Conservation (phyloP, 768 basidiomycete species). For the Strobilomyces confusus region DNA sequence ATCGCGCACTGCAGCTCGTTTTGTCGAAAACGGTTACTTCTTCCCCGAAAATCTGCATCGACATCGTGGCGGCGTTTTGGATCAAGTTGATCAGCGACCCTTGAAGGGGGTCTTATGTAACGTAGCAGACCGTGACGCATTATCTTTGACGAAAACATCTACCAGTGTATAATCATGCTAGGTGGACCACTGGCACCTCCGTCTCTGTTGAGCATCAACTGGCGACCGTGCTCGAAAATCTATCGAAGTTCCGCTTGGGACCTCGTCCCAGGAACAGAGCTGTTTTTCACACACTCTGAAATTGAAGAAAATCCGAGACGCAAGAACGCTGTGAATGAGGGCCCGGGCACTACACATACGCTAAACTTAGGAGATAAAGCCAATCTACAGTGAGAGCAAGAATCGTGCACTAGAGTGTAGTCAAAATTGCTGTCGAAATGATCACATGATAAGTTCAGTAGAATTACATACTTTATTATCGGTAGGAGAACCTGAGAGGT, state of each 20-base stretch:
- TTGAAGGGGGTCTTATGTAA: not conserved
- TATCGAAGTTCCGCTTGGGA: conserved; percentile 8
- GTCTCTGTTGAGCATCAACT: not conserved
- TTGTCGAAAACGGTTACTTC: conserved; percentile 38
- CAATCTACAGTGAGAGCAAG: too few relatives aligned
- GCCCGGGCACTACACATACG: conserved; percentile 29
- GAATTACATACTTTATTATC: too few relatives aligned
- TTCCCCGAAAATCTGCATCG: conserved; percentile 67
- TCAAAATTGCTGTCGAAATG: too few relatives aligned
- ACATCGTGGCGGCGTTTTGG: conserved; percentile 20
- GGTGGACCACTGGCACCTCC: not conserved
- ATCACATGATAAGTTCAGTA: too few relatives aligned
- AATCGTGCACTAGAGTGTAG: too few relatives aligned
- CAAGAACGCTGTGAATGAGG: conserved; percentile 23
- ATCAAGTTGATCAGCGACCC: not conserved
- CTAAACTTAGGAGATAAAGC: too few relatives aligned
- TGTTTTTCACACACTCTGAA: conserved; percentile 18
- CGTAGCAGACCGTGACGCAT: too few relatives aligned
- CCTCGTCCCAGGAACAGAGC: not conserved
- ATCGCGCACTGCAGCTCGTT: not conserved
- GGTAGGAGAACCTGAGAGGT: too few relatives aligned
- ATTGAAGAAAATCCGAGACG: conserved; percentile 29
- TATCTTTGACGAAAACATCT: not conserved
- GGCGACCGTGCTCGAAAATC: not conserved
- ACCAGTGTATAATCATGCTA: not conserved